Percentiles rank a stretch among this genome's conserved stretches.
Evolutionary conservation across 164 flowering plant species (phyloP).

Genomic region (Litsea cubeba): DNA sequence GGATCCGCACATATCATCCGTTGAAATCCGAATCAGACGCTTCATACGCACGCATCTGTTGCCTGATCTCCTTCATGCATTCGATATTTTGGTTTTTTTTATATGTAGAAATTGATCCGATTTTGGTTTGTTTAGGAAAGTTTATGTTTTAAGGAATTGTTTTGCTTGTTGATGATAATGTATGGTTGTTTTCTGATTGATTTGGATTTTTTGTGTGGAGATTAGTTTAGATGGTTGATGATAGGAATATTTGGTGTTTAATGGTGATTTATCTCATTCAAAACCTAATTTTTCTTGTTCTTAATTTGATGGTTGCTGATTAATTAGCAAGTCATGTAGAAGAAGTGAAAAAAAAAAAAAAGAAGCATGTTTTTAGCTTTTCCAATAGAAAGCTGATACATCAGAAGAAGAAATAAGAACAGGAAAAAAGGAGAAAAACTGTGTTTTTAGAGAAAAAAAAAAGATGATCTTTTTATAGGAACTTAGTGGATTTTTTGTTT

Average conservation of each 20-base stretch:
- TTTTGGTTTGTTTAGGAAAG: not conserved
- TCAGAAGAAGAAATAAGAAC: no score
- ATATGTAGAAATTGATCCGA: not conserved
- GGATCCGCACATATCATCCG: not conserved
- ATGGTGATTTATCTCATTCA: not conserved
- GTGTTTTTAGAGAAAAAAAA: not conserved
- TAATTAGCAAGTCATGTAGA: not conserved
- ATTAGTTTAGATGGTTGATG: not conserved
- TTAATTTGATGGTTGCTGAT: not conserved
- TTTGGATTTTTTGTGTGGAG: not conserved
- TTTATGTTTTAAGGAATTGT: no score
- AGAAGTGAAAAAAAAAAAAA: no score
- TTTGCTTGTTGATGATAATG: not conserved
- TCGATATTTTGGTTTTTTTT: not conserved
- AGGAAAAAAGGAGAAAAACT: no score
- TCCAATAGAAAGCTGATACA: not conserved
- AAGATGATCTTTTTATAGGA: not conserved
- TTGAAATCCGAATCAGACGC: not conserved
- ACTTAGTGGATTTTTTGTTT: not conserved
- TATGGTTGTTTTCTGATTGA: no score
- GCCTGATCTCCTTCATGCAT: not conserved
- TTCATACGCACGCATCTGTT: not conserved
- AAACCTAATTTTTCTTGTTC: not conserved
- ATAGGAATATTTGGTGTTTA: not conserved
- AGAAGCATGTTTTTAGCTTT: not conserved